Evolutionary conservation across 202 grass and related monocot species (phyloP), one percentile per base, ranked within the genome.

Genomic region (Elaeis oleifera): DNA sequence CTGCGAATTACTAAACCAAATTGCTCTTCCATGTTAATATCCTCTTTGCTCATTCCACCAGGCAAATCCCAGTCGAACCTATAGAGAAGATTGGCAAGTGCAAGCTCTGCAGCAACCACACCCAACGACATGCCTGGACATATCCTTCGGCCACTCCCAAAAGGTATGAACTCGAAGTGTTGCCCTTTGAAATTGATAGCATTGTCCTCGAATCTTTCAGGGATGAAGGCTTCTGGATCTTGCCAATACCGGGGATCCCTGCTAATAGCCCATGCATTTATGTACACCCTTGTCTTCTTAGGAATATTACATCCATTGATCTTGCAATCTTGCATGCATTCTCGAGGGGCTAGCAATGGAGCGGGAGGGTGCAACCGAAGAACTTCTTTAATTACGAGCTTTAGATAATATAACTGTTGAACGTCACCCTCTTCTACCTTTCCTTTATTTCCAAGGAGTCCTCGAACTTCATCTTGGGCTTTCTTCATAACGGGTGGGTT

Each of bases 51-150:
- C 28, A 83, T 65, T 1, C 80, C 80, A 5, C 57, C 49, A 2
- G 73, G 85, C 52, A 88, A 60, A 1, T 54, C 55, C 80, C 85
- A 89, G 21, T 84, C 66, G 16, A 89, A 89, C 24, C 64, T 23
- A 29, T 80, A 83, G 27, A 88, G 70, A 20, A 88, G 50, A 8
- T 13, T 49, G 17, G 70, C 80, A 19, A 84, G 19, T 0, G 60
- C 24, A 13, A 83, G 73, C 76, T 80, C 77, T 69, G 77, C 77
- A 44, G 58, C 68, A 5, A 70, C 77, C 19, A 78, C 68, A 1
- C 72, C 77, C 36, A 80, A 83, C 48, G 76, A 58, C 39, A 83
- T 74, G 0, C 80, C 80, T 0, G 80, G 76, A 31, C 85, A 88
- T 53, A 88, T 88, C 60, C 80, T 66, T 0, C 73, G 49, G 0